Evolutionary conservation across 768 basidiomycete genomes (phyloP), one percentile per base, ranked within the genome.

Genomic region (Lactarius trivialis): DNA sequence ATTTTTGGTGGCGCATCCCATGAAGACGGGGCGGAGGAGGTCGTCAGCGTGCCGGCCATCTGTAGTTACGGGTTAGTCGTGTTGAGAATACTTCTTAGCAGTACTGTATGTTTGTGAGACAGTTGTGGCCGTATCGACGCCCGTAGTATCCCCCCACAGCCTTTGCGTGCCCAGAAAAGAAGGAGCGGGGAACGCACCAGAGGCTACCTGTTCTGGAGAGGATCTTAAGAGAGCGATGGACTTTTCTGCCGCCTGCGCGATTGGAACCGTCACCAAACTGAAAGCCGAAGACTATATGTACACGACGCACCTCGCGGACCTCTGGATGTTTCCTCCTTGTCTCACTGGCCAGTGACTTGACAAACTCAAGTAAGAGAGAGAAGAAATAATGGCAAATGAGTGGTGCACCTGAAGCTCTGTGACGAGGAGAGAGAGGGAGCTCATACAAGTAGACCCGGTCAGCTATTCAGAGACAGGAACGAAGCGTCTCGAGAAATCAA

Each of bases 1-100:
- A 68, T 93, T 93, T 75, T 89, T 92, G 4, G 93, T 97, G 32
- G 88, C 86, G 67, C 93, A 94, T 53, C 93, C 93, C 85, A 96
- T 91, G 70, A 94, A 93, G 1, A 98, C 85, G 0, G 96, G 96
- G 53, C 84, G 79, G 21, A 96, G 80, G 28, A 97, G 79, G 63
- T 89, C 88, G 50, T 89, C 84, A 1, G 91, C 85, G 72, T 91
- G 88, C 9, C 86, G 83, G 4, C 85, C 85, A 80, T 90, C 87
- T 91, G 66, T 11, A 3, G 19, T 28, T 6, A 32, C 19, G 32
- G 15, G 49, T 49, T 11, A 45, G 33, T 21, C 33, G 24, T 24
- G 45, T 36, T 32, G 17, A 7, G 6, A 12, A 6, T 17, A 7
- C 28, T 30, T 4, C 24, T 6, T 14, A 14, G 2, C 19, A 45